Evolutionary conservation across 164 flowering plant species (phyloP), one percentile per base, ranked within the genome.

Genomic region (Macadamia tetraphylla): DNA sequence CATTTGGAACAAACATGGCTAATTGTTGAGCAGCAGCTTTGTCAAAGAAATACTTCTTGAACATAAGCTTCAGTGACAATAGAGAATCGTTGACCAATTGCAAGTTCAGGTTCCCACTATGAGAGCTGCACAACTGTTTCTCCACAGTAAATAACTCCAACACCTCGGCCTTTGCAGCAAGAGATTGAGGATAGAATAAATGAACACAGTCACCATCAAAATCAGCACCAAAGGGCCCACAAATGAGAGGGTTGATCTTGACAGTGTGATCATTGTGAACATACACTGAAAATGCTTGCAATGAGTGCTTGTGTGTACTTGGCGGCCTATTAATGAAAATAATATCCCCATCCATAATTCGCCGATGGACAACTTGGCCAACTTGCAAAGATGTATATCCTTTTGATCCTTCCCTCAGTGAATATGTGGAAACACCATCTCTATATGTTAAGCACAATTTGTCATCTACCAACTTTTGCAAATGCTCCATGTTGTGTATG

Each of bases 171-270:
- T 86, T 94, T 15, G 98, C 99, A 6, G 88, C 82, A 40, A 85
- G 85, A 3, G 94, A 89, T 78, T 92, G 98, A 0, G 98, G 99
- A 74, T 90, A 94, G 62, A 90, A 94, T 9, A 94, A 52, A 64
- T 90, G 98, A 14, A 94, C 76, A 75, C 98, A 92, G 46, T 92
- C 99, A 40, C 98, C 99, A 72, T 94, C 99, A 82, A 94, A 94
- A 70, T 94, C 99, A 49, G 99, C 99, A 66, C 91, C 80, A 0
- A 94, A 77, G 0, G 99, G 96, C 18, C 88, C 91, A 83, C 99
- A 92, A 15, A 92, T 90, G 0, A 94, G 86, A 51, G 99, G 99
- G 64, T 94, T 94, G 15, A 94, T 90, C 75, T 94, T 94, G 13
- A 94, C 96, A 0, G 86, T 83, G 40, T 89, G 90, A 59, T 92